phyloP scores from a whole-genome alignment of 805 yeast species.

The Saccharomycopsis olivae region DNA sequence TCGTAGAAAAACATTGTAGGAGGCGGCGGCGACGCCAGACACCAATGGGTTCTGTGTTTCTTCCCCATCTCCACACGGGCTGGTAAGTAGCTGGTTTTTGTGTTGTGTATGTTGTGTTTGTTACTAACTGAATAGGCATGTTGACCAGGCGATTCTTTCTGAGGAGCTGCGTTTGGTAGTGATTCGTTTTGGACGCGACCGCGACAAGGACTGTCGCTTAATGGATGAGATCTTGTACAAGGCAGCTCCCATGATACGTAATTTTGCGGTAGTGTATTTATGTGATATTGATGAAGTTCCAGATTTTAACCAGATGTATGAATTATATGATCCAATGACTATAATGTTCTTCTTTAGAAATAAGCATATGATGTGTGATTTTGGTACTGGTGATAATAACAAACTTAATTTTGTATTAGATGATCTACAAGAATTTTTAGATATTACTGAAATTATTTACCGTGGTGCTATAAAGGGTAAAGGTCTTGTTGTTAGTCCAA shows the following conservation, averaged over 20 bases:
- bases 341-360: conserved; percentile 90
- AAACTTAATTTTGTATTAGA: conserved; percentile 73
- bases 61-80: conserved; percentile 73
- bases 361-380: conserved; percentile 97
- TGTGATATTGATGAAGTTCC: conserved; percentile 79
- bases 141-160: conserved; percentile 92
- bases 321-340: conserved; percentile 80
- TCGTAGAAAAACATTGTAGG: too few relatives aligned
- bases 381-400: conserved; percentile 96
- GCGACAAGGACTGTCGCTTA: conserved; percentile 67
- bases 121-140: conserved; percentile 45
- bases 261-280: conserved; percentile 79
- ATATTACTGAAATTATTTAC: conserved; percentile 79
- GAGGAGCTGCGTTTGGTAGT: conserved; percentile 86
- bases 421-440: conserved; percentile 83
- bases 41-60: conserved; percentile 76
- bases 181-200: conserved; percentile 77
- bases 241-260: conserved; percentile 72
- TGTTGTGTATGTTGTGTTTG: neutral
- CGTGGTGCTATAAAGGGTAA: conserved; percentile 89
- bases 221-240: conserved; percentile 82
- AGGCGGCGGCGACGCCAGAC: too few relatives aligned
- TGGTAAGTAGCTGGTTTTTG: conserved; percentile 29
- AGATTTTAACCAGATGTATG: conserved; percentile 85
- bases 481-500: conserved; percentile 51